Percentiles rank a stretch among this genome's conserved stretches.
phyloP scores from a whole-genome alignment of 75 land plant genomes.

The Larix kaempferi region DNA sequence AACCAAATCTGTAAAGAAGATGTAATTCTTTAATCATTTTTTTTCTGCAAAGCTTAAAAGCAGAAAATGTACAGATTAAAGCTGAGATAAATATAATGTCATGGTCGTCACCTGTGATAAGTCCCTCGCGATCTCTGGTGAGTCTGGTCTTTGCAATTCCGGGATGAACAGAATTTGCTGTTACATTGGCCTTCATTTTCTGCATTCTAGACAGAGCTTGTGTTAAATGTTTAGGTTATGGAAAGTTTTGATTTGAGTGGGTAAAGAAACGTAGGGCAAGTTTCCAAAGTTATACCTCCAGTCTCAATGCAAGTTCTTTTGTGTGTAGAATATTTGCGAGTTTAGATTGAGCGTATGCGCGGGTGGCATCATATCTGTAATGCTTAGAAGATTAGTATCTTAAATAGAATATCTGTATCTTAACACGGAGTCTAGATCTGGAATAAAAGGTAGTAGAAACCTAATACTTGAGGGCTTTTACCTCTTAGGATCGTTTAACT shows the following conservation, averaged over 20 bases:
- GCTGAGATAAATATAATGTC: background rate
- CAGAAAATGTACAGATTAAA: background rate
- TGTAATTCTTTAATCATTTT: too few relatives aligned
- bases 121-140: constrained; percentile 59
- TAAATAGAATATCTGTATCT: too few relatives aligned
- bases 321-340: constrained; percentile 83
- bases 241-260: too few relatives aligned
- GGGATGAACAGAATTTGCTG: constrained; percentile 83
- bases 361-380: constrained; percentile 35
- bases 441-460: too few relatives aligned
- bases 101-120: constrained; percentile 46
- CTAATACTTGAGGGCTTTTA: background rate
- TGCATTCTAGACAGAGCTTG: constrained; percentile 10
- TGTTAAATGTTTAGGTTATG: too few relatives aligned
- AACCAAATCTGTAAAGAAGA: background rate
- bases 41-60: constrained; percentile 17
- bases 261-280: too few relatives aligned
- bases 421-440: background rate
- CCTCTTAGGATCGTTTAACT: constrained; percentile 44
- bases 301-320: constrained; percentile 54
- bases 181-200: constrained; percentile 69
- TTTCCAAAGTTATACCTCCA: constrained; percentile 31
- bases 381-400: too few relatives aligned
- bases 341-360: constrained; percentile 79
- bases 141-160: constrained; percentile 70